These are phyloP conservation scores for Dittrichia graveolens DNA, from an alignment of 129 eudicot genomes.

Conservation along the genomic window DNA sequence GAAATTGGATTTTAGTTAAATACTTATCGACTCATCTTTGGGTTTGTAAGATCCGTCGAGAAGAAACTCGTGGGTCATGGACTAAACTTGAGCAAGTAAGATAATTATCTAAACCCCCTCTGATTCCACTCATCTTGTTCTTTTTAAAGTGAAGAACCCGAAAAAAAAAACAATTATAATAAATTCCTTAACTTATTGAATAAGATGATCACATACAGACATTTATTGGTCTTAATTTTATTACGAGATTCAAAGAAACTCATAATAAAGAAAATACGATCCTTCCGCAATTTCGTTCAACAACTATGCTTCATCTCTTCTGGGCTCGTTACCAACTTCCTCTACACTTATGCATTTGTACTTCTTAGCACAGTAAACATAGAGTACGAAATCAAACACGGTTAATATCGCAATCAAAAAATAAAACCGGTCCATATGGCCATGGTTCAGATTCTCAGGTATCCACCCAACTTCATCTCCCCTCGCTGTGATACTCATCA, in stretches of 20 bases:
- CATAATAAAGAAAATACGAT: neutral
- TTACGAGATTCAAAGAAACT: neutral
- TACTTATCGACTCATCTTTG: too few relatives aligned
- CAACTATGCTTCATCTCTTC: slow-evolving; percentile 31
- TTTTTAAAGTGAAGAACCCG: too few relatives aligned
- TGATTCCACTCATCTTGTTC: too few relatives aligned
- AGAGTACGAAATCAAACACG: slow-evolving; percentile 54
- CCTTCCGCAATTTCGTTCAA: neutral
- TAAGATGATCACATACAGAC: neutral
- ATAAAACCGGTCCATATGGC: slow-evolving; percentile 81
- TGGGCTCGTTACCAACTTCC: slow-evolving; percentile 27
- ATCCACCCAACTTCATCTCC: slow-evolving; percentile 65
- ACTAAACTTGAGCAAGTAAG: too few relatives aligned
- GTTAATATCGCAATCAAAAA: slow-evolving; percentile 62
- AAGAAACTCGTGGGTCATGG: too few relatives aligned
- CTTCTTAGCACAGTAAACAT: slow-evolving; percentile 61
- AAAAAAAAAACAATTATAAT: neutral
- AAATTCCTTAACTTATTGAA: neutral
- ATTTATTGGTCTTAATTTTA: neutral
- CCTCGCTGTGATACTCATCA: slow-evolving; percentile 56
- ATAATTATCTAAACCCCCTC: too few relatives aligned
- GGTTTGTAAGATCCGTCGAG: too few relatives aligned
- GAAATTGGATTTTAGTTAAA: too few relatives aligned
- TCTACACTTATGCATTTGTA: slow-evolving; percentile 49
- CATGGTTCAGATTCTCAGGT: slow-evolving; percentile 55